Base-by-base conservation (phyloP, 257 asterid species). In the Przewalskia tangutica region DNA sequence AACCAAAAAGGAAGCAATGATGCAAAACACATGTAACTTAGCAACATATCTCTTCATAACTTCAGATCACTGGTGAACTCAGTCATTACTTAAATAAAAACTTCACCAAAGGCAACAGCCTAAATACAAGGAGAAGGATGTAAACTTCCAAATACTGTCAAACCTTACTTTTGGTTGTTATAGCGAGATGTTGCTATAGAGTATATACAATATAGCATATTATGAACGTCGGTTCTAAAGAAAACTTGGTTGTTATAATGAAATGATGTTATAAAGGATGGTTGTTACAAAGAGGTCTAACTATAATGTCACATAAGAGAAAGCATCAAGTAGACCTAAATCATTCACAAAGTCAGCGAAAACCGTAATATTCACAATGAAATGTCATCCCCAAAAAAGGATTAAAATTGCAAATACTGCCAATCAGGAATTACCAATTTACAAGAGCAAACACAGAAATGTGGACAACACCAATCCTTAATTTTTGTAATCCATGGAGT, bases 361-460 rank as follows among this genome's bases (percentile, higher is more conserved):
- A 65, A 54, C 64, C 42, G 20, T 59, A 75, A 38, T 70, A 83
- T 63, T 70, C 80, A 62, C 75, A 48, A 60, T 36, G 17, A n/a
- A 60, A 82, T 44, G 55, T 50, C 68, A 20, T 75, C 81, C 73
- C 40, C 66, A 82, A 50, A 58, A 53, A 79, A 17, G 14, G 23
- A 20, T 13, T 38, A 11, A 46, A 83, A 54, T 64, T 46, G 78
- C 81, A 85, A 82, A 84, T 80, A 86, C 82, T 81, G 88, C 18
- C 77, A 87, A 85, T 63, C 79, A 86, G 85, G 84, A 85, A 53
- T 90, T 93, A 93, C 95, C 98, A 87, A 91, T 93, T 88, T 91
- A 94, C 97, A 91, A 90, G 85, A 82, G 86, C 83, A 62, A 87
- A 80, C 82, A 59, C 87, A 84, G 84, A 84, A 83, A 87, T 82